Base-by-base conservation (phyloP, 805 yeast genomes). In the Grigorovia jiainica region DNA sequence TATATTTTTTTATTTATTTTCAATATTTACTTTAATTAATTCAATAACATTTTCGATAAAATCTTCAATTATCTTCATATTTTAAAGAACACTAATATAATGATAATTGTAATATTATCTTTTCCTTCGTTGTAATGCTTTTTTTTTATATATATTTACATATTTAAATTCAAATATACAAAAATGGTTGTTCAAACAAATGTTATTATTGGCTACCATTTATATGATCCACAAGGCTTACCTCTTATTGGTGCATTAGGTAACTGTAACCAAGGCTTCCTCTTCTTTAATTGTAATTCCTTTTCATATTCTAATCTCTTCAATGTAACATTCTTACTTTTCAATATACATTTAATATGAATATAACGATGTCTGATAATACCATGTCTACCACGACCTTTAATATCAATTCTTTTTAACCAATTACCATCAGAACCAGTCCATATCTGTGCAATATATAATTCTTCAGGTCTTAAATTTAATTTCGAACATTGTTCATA, bases 371-470 rank as follows among this genome's bases (percentile, higher is more conserved):
- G 92, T 25, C 71, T 73, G 39, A 83, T 73, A 43, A 84, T 64
- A 58, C 97, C 97, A 17, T 75, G 71, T 62, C 95, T 77, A 49
- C 96, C 96, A 67, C 97, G 79, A 49, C 92, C 95, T 67, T 87
- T 87, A 58, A 73, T 71, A 52, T 90, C 96, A 8, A 78, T 63
- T 60, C 92, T 74, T 60, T 76, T 80, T 23, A 58, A 54, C 79
- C 82, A 78, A 40, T 64, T 56, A 17, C 95, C 95, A 61, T 90
- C 97, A 43, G 87, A 79, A 34, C 96, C 97, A 21, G 79, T 79
- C 97, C 97, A 90, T 45, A 87, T 76, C 55, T 84, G 84, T 35
- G 80, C 76, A 43, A 90, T 73, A 53, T 81, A 85, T 34, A 87
- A 60, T 31, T 73, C 73, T 45, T 80, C 74, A 19, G 77, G 73